Evolutionary conservation across 768 basidiomycete species (phyloP).

Genomic region (Lentinula edodes): DNA sequence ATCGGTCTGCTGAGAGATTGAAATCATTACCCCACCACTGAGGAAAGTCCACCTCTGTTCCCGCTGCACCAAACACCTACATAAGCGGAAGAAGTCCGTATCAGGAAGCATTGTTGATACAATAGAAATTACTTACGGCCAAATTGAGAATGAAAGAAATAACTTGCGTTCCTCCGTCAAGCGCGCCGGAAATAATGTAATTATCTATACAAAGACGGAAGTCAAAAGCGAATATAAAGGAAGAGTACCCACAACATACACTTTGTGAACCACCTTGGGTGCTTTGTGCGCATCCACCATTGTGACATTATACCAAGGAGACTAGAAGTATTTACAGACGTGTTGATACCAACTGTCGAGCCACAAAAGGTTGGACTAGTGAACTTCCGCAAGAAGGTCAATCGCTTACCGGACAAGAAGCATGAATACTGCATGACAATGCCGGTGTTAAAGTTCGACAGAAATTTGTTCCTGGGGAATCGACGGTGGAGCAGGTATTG

Average conservation of each 20-base stretch:
- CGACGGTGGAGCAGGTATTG: constrained; percentile 24
- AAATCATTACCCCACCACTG: constrained; percentile 15
- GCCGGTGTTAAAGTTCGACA: constrained; percentile 17
- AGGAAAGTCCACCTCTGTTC: constrained; percentile 4
- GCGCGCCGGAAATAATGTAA: constrained; percentile 33
- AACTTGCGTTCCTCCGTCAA: constrained; percentile 34
- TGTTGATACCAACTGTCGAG: constrained; percentile 26
- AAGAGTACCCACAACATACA: constrained; percentile 11
- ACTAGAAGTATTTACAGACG: constrained; percentile 17
- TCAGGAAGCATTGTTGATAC: background rate
- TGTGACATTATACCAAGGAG: constrained; percentile 13
- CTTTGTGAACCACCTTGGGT: constrained; percentile 34
- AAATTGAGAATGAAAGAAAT: constrained; percentile 28
- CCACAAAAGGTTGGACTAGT: constrained; percentile 7
- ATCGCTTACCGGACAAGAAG: constrained; percentile 5
- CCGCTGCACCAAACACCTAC: constrained; percentile 5
- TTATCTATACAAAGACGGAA: constrained; percentile 12
- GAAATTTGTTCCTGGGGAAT: constrained; percentile 21
- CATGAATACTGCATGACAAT: constrained; percentile 14
- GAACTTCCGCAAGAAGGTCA: constrained; percentile 12
- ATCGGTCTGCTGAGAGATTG: constrained; percentile 5
- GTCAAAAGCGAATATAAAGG: background rate
- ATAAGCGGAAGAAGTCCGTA: background rate
- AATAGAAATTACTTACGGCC: constrained; percentile 10
- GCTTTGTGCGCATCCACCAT: constrained; percentile 24